phyloP scores from a whole-genome alignment of 208 protist genomes.

The Willaertia magna region DNA sequence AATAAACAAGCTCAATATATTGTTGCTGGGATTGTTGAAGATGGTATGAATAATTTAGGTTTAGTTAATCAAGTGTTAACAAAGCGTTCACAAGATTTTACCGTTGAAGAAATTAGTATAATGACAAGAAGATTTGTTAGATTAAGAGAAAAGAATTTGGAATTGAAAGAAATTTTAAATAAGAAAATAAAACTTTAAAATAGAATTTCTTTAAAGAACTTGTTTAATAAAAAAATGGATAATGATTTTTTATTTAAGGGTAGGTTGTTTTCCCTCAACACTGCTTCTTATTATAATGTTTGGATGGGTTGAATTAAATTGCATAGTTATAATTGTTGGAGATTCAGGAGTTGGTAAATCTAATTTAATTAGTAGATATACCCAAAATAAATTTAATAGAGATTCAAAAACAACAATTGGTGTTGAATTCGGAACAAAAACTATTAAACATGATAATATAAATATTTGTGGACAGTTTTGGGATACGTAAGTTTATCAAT shows the following conservation, averaged over 20 bases:
- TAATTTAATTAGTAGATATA: slow-evolving; percentile 70
- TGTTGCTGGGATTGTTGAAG: neutral
- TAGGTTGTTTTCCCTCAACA: neutral
- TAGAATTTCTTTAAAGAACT: too few species aligned
- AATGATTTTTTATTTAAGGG: neutral
- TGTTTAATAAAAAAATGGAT: too few species aligned
- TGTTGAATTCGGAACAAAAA: slow-evolving; percentile 79
- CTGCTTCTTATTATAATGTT: too few species aligned
- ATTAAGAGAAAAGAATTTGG: neutral
- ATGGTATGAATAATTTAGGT: neutral
- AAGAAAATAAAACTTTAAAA: too few species aligned
- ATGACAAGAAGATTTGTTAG: neutral
- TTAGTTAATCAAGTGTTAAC: neutral
- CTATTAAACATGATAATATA: slow-evolving; percentile 72
- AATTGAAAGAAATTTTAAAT: neutral
- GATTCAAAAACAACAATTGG: slow-evolving; percentile 75
- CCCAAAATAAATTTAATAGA: slow-evolving; percentile 63
- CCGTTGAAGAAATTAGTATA: neutral
- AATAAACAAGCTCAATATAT: neutral
- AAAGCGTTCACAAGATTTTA: neutral
- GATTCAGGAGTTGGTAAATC: slow-evolving; percentile 72
- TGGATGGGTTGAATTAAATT: neutral
- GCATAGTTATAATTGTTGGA: slow-evolving; percentile 44
- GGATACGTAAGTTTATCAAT: slow-evolving; percentile 64
- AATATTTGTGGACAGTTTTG: slow-evolving; percentile 97